These are phyloP conservation scores for Colletotrichum godetiae DNA, from an alignment of 2,329 filamentous ascomycete species.

Conservation along the genomic window DNA sequence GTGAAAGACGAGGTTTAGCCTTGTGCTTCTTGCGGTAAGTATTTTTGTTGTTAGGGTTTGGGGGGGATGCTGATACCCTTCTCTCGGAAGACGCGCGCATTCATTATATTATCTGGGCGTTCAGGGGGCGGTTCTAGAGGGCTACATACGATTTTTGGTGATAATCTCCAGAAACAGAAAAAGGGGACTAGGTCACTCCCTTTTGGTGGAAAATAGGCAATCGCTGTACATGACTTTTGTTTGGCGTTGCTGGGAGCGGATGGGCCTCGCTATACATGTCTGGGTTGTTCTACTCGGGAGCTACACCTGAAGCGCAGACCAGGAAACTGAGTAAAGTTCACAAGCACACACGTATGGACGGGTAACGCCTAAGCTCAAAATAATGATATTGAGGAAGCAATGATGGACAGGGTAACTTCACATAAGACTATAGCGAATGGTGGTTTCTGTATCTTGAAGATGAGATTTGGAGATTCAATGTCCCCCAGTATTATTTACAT, in stretches of 20 bases:
- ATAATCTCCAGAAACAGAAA: not conserved
- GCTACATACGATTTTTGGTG: not conserved
- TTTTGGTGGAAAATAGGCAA: not conserved
- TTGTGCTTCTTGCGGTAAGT: not conserved
- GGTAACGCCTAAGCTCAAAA: too few relatives aligned
- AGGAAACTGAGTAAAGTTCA: too few relatives aligned
- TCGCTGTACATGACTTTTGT: not conserved
- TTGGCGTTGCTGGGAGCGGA: not conserved
- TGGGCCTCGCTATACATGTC: not conserved
- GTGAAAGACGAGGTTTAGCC: slow-evolving; percentile 14
- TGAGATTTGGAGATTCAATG: slow-evolving; percentile 21
- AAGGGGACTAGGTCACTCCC: not conserved
- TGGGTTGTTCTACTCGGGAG: not conserved
- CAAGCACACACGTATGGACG: too few relatives aligned
- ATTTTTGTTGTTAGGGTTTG: not conserved
- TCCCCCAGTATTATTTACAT: slow-evolving; percentile 29
- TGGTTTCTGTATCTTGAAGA: slow-evolving; percentile 10
- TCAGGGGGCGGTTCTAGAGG: not conserved
- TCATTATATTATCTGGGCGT: slow-evolving; percentile 16
- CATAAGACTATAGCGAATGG: not conserved
- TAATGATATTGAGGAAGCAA: not conserved
- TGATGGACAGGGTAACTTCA: not conserved
- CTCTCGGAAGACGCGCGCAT: not conserved
- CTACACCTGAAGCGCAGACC: not conserved
- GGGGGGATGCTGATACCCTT: not conserved